These are phyloP conservation scores for Grammothele lineata DNA, from an alignment of 768 basidiomycete species.

Conservation along the genomic window DNA sequence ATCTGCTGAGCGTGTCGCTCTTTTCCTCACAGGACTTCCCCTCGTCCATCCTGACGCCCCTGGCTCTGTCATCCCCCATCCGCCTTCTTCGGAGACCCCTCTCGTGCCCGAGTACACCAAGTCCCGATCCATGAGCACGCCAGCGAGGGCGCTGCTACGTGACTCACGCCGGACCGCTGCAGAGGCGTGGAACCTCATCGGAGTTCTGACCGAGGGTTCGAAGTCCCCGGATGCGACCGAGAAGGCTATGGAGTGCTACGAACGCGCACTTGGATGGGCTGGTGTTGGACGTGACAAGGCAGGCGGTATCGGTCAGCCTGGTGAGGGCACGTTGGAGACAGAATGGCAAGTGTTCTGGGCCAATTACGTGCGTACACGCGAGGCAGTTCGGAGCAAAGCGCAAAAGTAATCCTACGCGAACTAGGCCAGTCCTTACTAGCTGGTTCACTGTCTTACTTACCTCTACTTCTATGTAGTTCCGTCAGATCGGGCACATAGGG, in stretches of 20 bases:
- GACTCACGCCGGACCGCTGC: slow-evolving; percentile 69
- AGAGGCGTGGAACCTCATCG: slow-evolving; percentile 73
- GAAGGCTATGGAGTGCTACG: slow-evolving; percentile 59
- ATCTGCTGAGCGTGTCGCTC: slow-evolving; percentile 62
- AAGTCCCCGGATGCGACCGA: slow-evolving; percentile 24
- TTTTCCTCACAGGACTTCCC: slow-evolving; percentile 44
- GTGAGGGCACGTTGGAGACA: slow-evolving; percentile 49
- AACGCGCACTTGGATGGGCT: slow-evolving; percentile 67
- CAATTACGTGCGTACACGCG: slow-evolving; percentile 54
- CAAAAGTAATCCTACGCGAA: too few species aligned
- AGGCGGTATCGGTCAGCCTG: slow-evolving; percentile 37
- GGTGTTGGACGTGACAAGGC: slow-evolving; percentile 37
- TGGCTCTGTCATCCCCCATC: slow-evolving; percentile 30
- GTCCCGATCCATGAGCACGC: slow-evolving; percentile 47
- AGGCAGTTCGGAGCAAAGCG: slow-evolving; percentile 3
- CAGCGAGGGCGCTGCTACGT: slow-evolving; percentile 55
- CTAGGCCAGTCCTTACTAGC: too few species aligned
- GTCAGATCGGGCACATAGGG: too few species aligned
- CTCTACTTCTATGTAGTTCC: too few species aligned
- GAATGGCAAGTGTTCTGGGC: slow-evolving; percentile 59
- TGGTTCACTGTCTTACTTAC: too few species aligned
- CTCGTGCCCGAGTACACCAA: slow-evolving; percentile 42
- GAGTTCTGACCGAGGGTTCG: slow-evolving; percentile 52
- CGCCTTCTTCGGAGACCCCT: slow-evolving; percentile 35
- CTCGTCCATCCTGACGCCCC: slow-evolving; percentile 31